Evolutionary conservation across 441 rosid genomes (phyloP).

Genomic region (Adansonia grandidieri): DNA sequence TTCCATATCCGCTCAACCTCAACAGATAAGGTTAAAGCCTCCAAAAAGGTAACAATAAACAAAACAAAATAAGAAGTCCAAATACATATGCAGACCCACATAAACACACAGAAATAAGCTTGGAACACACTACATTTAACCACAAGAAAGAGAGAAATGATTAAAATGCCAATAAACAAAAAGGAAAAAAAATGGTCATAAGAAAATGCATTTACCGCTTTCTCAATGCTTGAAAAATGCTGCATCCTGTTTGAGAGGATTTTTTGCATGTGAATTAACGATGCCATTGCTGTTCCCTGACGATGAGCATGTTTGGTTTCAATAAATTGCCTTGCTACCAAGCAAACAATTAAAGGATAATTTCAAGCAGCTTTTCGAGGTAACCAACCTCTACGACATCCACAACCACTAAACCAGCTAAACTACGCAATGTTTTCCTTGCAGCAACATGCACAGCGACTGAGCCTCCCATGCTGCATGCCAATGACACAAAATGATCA

Average conservation of each 20-base stretch:
- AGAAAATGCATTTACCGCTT: conserved; percentile 60
- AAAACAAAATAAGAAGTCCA: not conserved
- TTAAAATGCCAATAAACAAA: conserved; percentile 1
- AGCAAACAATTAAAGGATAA: conserved; percentile 30
- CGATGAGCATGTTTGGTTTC: conserved; percentile 28
- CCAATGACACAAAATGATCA: conserved; percentile 17
- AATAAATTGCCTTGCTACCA: conserved; percentile 20
- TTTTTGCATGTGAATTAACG: conserved; percentile 93
- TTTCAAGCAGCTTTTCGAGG: conserved; percentile 1
- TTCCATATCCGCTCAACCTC: not conserved
- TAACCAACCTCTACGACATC: conserved; percentile 96
- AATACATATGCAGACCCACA: not conserved
- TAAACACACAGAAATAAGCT: not conserved
- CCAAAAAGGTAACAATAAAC: not conserved
- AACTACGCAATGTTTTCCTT: conserved; percentile 60
- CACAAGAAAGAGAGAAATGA: conserved; percentile 8
- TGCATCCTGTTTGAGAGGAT: conserved; percentile 86
- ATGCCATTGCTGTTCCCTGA: conserved; percentile 97
- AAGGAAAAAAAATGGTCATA: not conserved
- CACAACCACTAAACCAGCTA: conserved; percentile 90
- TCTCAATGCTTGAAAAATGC: conserved; percentile 82
- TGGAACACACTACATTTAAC: not conserved
- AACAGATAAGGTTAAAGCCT: conserved; percentile 11
- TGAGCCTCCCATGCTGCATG: conserved; percentile 94
- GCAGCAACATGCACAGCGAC: conserved; percentile 98